phyloP scores from a whole-genome alignment of 78 protist genomes.

The Tieghemostelium lacteum region DNA sequence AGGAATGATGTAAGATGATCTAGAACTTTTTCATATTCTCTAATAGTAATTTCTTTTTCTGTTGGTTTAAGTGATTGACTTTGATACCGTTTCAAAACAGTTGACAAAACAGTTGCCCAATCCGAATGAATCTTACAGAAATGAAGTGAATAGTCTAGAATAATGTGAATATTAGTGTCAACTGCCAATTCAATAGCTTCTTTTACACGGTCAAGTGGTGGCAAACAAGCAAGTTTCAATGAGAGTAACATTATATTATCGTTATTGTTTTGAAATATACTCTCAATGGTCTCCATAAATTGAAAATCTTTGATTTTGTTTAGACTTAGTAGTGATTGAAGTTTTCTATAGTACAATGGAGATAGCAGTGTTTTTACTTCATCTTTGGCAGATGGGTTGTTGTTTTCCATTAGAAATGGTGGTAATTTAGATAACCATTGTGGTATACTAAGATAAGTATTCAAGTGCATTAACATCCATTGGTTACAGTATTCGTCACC shows the following conservation, averaged over 20 bases:
- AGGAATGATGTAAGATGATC: conserved; percentile 33
- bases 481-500: conserved; percentile 52
- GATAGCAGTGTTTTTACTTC: conserved; percentile 9
- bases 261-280: background rate
- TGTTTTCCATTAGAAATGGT: conserved; percentile 23
- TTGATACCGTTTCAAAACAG: conserved; percentile 18
- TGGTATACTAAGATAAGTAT: conserved; percentile 45
- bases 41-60: conserved; percentile 10
- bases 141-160: conserved; percentile 54
- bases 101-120: conserved; percentile 45
- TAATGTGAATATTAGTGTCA: background rate
- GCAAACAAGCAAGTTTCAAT: conserved; percentile 48
- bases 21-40: conserved; percentile 39
- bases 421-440: conserved; percentile 73
- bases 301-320: conserved; percentile 36
- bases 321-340: conserved; percentile 32
- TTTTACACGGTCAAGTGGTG: conserved; percentile 25
- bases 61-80: background rate
- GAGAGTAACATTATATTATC: conserved; percentile 31
- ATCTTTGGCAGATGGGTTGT: conserved; percentile 35
- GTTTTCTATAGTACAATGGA: conserved; percentile 57
- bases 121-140: conserved; percentile 27
- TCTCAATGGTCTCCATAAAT: conserved; percentile 67
- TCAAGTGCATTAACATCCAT: conserved; percentile 54
- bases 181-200: conserved; percentile 42